Conservation (phyloP, 148 eudicot genomes). For the Fallopia convolvulus region DNA sequence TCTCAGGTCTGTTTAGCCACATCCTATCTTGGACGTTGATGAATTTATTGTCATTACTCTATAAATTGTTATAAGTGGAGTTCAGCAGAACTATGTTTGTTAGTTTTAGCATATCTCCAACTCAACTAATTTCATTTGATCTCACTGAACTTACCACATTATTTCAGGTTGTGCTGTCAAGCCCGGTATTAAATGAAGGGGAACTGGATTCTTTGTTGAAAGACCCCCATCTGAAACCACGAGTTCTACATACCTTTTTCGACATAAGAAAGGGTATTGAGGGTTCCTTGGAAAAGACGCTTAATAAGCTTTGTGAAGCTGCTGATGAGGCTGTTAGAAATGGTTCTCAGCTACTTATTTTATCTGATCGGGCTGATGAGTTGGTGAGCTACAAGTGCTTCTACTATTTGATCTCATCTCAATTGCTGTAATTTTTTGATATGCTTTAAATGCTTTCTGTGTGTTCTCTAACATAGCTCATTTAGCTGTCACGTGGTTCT, state of each 20-base stretch:
- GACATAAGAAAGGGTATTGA: slow-evolving; percentile 90
- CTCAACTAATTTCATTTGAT: not conserved
- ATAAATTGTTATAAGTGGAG: slow-evolving; percentile 1
- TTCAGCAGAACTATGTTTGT: not conserved
- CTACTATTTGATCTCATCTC: not conserved
- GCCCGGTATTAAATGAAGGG: slow-evolving; percentile 89
- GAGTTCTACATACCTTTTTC: slow-evolving; percentile 70
- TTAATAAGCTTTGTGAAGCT: slow-evolving; percentile 85
- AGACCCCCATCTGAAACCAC: slow-evolving; percentile 70
- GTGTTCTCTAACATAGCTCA: not conserved
- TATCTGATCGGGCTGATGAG: slow-evolving; percentile 93
- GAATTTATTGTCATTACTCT: slow-evolving; percentile 8
- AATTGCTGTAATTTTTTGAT: not conserved
- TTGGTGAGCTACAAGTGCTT: slow-evolving; percentile 41
- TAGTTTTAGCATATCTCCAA: not conserved
- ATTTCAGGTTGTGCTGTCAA: slow-evolving; percentile 70
- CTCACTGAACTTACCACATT: not conserved
- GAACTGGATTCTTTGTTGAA: slow-evolving; percentile 73
- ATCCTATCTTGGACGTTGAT: not conserved
- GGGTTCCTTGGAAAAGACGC: slow-evolving; percentile 74
- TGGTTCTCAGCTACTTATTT: slow-evolving; percentile 87
- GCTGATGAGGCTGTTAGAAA: slow-evolving; percentile 99
- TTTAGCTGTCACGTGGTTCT: not conserved
- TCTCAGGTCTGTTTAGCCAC: slow-evolving; percentile 61
- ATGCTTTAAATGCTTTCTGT: not conserved